phyloP scores from a whole-genome alignment of 371 early-diverging fungal species.

The Syncephalastrum racemosum region DNA sequence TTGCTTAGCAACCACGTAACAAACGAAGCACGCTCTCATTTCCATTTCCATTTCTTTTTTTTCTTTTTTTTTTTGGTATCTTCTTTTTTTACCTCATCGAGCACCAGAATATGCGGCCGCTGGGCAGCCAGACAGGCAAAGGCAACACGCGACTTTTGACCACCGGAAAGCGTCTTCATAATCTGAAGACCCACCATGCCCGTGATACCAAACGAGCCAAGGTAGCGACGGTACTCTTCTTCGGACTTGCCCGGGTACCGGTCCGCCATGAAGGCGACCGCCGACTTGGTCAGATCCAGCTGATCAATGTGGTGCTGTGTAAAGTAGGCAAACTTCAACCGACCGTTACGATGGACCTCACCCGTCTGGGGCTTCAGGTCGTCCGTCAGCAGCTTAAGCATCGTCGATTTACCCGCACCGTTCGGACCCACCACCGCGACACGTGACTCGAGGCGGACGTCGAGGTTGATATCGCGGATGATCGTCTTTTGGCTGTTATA shows the following conservation, averaged over 20 bases:
- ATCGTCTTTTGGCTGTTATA: conserved; percentile 75
- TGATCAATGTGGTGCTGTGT: conserved; percentile 99
- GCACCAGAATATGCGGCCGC: conserved; percentile 94
- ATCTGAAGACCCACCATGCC: conserved; percentile 94
- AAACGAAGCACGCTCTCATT: too few species aligned
- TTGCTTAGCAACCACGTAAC: background rate
- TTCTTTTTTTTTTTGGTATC: too few species aligned
- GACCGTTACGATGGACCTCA: conserved; percentile 88
- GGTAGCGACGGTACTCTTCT: conserved; percentile 93
- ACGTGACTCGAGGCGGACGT: conserved; percentile 94
- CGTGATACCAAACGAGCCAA: conserved; percentile 95
- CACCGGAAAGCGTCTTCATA: conserved; percentile 96
- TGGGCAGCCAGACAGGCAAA: conserved; percentile 93
- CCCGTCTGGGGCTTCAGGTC: conserved; percentile 77
- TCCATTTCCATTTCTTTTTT: too few species aligned
- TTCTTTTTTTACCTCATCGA: conserved; percentile 87
- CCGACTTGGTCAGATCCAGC: conserved; percentile 78
- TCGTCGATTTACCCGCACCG: conserved; percentile 86
- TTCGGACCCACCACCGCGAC: conserved; percentile 94
- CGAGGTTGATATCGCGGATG: conserved; percentile 81
- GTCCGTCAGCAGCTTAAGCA: conserved; percentile 91
- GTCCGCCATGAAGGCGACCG: conserved; percentile 87
- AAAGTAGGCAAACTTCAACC: conserved; percentile 93
- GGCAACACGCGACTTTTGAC: conserved; percentile 96
- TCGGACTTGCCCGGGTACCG: conserved; percentile 90